These are phyloP conservation scores for Cunninghamia lanceolata DNA, from an alignment of 75 land plant species.

Conservation along the genomic window DNA sequence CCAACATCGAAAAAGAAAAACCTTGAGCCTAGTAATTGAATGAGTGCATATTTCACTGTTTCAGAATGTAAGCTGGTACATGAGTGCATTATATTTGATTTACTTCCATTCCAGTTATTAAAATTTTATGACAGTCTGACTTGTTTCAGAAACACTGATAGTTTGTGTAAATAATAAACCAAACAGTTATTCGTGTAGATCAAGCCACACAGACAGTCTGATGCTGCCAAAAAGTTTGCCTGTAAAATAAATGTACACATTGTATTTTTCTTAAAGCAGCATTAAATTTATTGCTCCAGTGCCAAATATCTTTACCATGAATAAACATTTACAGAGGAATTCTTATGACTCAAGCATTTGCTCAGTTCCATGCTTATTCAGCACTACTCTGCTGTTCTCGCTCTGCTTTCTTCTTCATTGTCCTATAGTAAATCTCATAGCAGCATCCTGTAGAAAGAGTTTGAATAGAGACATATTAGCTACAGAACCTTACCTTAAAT, in stretches of 20 bases:
- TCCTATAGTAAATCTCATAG: constrained; percentile 10
- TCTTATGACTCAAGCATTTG: neutral
- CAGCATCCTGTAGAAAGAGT: neutral
- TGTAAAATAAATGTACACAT: neutral
- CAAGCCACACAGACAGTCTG: neutral
- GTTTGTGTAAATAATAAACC: neutral
- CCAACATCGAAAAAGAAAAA: neutral
- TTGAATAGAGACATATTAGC: neutral
- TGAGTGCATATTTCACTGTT: neutral
- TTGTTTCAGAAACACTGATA: neutral
- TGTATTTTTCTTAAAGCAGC: too few species aligned
- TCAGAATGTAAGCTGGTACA: neutral
- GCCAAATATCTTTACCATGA: neutral
- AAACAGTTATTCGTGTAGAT: neutral
- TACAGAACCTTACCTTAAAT: neutral
- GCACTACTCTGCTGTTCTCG: neutral
- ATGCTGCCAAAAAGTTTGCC: neutral
- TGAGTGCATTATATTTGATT: neutral
- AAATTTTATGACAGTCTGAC: neutral
- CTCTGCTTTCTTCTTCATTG: constrained; percentile 5
- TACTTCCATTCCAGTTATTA: neutral
- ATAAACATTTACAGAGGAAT: neutral
- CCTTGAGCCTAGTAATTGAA: neutral
- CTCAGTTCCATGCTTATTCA: neutral
- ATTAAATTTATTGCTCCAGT: neutral